Base-by-base conservation (phyloP, 164 flowering plant species). In the Vitis cinerea region DNA sequence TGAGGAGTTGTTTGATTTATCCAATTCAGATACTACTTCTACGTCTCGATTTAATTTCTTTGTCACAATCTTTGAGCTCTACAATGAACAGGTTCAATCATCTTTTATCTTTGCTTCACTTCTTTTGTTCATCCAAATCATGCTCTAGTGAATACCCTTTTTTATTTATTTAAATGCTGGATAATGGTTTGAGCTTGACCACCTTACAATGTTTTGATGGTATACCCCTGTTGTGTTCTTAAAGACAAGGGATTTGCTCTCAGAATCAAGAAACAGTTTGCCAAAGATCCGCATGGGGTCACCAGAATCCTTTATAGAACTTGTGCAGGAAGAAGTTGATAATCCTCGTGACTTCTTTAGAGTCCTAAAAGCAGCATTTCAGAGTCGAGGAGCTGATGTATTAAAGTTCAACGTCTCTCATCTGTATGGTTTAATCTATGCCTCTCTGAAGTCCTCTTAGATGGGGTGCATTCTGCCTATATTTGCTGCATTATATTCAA, bases 1-100 rank as follows among this genome's bases (percentile, higher is more conserved):
- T 83, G 98, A 96, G 85, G 98, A 96, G 85, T 81, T 96, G 59
- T 96, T 93, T 85, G 99, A 96, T 87, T 75, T 96, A 72, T 93
- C 97, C 44, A 90, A 90, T 78, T 89, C 92, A 29, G 98, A 96
- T 79, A 77, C 86, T 63, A 87, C 95, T 76, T 84, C 88, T 7
- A 80, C 88, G 53, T 88, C 97, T 62, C 82, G 71, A 68, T 92
- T 80, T 68, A 78, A 78, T 61, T 96, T 96, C 75, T 88, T 77
- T 61, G 86, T 89, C 54, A 86, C 97, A 23, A 83, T 81, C 56
- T 85, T 85, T 79, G 97, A 96, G 77, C 88, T 96, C 55, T 89
- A 88, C 75, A 96, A 96, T 75, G 98, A 96, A 69, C 97, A 96
- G 98, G 99, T 93, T 65, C 8, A 31, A 65, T 69, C 48, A 47